Conservation (phyloP, 495 filamentous ascomycete genomes). For the Podospora pseudocomata region DNA sequence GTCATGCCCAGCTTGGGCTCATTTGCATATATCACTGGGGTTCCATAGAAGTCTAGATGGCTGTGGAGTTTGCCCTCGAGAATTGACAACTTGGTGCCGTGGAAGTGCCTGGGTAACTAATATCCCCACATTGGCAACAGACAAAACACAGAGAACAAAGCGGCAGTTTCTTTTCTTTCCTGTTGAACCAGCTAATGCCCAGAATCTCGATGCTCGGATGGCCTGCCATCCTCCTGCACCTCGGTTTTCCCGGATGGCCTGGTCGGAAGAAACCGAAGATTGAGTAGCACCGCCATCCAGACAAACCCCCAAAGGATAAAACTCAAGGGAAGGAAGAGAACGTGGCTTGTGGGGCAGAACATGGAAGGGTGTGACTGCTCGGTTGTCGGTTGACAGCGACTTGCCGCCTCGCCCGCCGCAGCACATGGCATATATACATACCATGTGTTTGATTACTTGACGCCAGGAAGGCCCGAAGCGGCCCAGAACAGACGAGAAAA, state of each 20-base stretch:
- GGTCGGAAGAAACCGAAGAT: slow-evolving; percentile 4
- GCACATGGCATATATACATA: not conserved
- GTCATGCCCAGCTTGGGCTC: not conserved
- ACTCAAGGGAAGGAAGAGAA: not conserved
- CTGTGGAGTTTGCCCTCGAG: not conserved
- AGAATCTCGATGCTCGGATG: not conserved
- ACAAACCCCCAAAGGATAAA: not conserved
- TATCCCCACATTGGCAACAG: not conserved
- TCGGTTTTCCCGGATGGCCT: not conserved
- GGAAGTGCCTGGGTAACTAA: not conserved
- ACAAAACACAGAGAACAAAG: not conserved
- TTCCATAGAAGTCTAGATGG: not conserved
- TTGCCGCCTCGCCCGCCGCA: slow-evolving; percentile 10
- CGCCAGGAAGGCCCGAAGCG: slow-evolving; percentile 27
- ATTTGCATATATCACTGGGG: not conserved
- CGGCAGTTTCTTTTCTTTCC: not conserved
- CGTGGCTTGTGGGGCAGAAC: slow-evolving; percentile 8
- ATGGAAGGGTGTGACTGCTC: not conserved
- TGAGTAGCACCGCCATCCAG: slow-evolving; percentile 6
- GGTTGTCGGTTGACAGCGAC: slow-evolving; percentile 11
- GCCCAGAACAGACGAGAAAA: slow-evolving; percentile 5
- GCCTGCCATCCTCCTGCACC: not conserved
- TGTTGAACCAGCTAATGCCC: too few relatives aligned
- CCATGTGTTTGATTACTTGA: slow-evolving; percentile 11
- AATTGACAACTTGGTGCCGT: not conserved